A percentile compares a stretch with the other conserved stretches of the same genome.
Evolutionary conservation across 2,329 filamentous ascomycete genomes (phyloP).

Genomic region (Xylaria hypoxylon): DNA sequence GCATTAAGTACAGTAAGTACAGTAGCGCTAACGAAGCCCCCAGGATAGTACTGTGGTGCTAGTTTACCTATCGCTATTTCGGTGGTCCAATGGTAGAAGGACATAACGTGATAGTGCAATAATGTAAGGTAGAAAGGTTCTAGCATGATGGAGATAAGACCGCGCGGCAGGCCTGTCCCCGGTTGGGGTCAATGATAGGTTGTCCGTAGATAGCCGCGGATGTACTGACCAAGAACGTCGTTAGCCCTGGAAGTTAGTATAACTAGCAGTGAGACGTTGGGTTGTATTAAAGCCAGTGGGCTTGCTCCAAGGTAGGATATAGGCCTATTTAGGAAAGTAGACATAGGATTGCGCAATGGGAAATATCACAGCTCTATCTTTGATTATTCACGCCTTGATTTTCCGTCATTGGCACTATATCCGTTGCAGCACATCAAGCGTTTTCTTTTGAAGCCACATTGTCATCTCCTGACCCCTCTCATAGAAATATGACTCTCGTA

Average conservation of each 20-base stretch:
- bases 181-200: constrained; percentile 2
- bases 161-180: not conserved
- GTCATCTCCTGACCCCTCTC: constrained; percentile 17
- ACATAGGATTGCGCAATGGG: constrained; percentile 9
- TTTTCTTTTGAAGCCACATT: constrained; percentile 18
- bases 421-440: constrained; percentile 27
- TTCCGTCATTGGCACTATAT: constrained; percentile 12
- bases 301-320: constrained; percentile 16
- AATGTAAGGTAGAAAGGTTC: not conserved
- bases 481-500: constrained; percentile 1
- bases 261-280: constrained; percentile 10
- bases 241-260: not conserved
- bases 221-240: not conserved
- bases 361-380: constrained; percentile 4
- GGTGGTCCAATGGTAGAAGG: not conserved
- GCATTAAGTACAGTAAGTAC: not conserved
- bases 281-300: constrained; percentile 14
- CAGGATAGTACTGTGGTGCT: not conserved
- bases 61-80: not conserved
- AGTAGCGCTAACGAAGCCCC: not conserved
- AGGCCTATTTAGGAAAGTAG: constrained; percentile 29
- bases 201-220: constrained; percentile 6
- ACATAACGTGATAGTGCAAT: not conserved
- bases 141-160: constrained; percentile 16
- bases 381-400: constrained; percentile 16